A percentile compares a stretch with the other conserved stretches of the same genome.
These are phyloP conservation scores for Trebouxia sp. DNA, from an alignment of 139 green algal species.

Conservation along the genomic window DNA sequence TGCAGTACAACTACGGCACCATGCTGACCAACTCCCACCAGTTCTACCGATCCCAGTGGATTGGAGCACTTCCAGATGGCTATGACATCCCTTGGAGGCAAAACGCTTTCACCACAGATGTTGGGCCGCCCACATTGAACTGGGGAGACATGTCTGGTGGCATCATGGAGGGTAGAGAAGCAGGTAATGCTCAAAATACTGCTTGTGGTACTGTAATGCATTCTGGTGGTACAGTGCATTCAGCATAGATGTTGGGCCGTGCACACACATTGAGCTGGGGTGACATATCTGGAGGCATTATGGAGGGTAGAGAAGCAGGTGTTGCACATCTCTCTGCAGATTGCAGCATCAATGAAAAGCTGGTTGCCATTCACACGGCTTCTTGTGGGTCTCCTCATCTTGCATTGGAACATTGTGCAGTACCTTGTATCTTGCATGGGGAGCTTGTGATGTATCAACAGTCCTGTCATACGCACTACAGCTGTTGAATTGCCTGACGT, in stretches of 20 bases:
- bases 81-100: slow-evolving; percentile 49
- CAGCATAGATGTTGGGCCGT: neutral
- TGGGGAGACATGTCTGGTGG: slow-evolving; percentile 36
- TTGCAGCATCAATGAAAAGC: too few relatives aligned
- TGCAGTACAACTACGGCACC: slow-evolving; percentile 48
- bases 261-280: slow-evolving; percentile 1
- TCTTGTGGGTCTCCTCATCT: too few relatives aligned
- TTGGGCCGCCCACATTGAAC: neutral
- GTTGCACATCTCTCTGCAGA: neutral
- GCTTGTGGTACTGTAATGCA: neutral
- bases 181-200: neutral
- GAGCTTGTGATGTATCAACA: too few relatives aligned
- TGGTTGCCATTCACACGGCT: too few relatives aligned
- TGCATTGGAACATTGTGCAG: too few relatives aligned
- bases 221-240: neutral
- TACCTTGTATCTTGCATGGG: too few relatives aligned
- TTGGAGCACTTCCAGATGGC: slow-evolving; percentile 44
- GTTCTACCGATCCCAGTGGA: slow-evolving; percentile 52
- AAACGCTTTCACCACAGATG: neutral
- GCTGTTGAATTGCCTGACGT: too few relatives aligned
- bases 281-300: slow-evolving; percentile 32
- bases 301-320: slow-evolving; percentile 11
- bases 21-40: neutral
- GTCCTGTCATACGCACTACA: too few relatives aligned
- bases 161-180: neutral